Conservation (phyloP, 2,329 filamentous ascomycete species). For the Fonsecaea pugnacius region DNA sequence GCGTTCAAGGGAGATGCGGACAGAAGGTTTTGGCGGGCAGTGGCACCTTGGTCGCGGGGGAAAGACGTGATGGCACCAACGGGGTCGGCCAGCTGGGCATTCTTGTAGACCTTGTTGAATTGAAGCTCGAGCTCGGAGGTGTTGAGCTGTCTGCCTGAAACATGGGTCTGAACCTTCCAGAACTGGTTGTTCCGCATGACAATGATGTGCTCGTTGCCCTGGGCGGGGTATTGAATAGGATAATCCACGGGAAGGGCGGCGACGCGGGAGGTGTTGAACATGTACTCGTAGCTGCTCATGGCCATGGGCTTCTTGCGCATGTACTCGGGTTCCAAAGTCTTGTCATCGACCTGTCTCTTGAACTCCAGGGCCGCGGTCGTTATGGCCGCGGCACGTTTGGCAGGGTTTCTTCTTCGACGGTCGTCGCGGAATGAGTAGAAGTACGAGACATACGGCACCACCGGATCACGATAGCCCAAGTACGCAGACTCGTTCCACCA, state of each 20-base stretch:
- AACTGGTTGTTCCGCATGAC: constrained; percentile 96
- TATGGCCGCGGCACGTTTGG: constrained; percentile 90
- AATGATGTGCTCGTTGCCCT: constrained; percentile 83
- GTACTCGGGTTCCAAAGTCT: constrained; percentile 91
- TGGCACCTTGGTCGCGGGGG: constrained; percentile 91
- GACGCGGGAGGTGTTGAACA: constrained; percentile 94
- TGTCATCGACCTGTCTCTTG: constrained; percentile 85
- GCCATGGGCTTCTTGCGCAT: constrained; percentile 97
- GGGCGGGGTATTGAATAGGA: constrained; percentile 75
- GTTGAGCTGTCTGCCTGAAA: constrained; percentile 83
- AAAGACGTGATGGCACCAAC: constrained; percentile 86
- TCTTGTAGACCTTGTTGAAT: constrained; percentile 81
- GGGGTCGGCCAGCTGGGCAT: constrained; percentile 71
- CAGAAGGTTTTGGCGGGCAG: constrained; percentile 76
- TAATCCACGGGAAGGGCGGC: constrained; percentile 81
- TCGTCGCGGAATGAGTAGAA: constrained; percentile 99
- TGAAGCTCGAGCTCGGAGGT: constrained; percentile 86
- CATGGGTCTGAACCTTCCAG: constrained; percentile 85
- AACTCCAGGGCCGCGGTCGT: constrained; percentile 86
- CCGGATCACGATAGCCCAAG: constrained; percentile 88
- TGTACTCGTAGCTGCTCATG: constrained; percentile 98
- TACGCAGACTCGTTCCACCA: constrained; percentile 99
- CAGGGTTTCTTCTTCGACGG: constrained; percentile 80
- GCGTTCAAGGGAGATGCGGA: constrained; percentile 79
- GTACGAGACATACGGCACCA: constrained; percentile 98